Evolutionary conservation across 345 rosid species (phyloP), one percentile per base, ranked within the genome.

Genomic region (Combretum micranthum): DNA sequence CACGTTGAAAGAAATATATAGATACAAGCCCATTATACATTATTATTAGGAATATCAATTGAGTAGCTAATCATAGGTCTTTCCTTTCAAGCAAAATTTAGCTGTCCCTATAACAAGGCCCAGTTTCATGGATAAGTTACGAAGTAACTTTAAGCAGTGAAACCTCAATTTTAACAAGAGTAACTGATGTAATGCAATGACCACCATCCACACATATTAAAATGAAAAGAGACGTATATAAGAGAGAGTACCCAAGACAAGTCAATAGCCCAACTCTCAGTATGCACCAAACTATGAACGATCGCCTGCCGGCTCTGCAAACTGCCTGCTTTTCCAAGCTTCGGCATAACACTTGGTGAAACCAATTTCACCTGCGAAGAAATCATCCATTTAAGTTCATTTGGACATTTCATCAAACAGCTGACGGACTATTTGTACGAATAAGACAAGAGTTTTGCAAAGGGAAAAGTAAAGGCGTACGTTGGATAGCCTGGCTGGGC

Each of bases 241-340:
- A 18, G 60, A 52, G 25, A 25, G 32, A 21, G 4, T 79, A 90
- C 95, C 98, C 92, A 91, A 44, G 98, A 82, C 69, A 88, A 80
- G 63, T 86, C 98, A 70, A 88, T 69, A 3, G 96, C 98, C 96
- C 98, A 88, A 64, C 92, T 91, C 78, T 91, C 96, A 20, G 72
- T 88, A 68, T 88, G 96, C 17, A 60, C 92, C 63, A 91, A 85
- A 60, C 98, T 91, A 53, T 88, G 98, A 67, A 87, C 88, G 68
- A 91, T 88, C 4, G 96, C 91, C 80, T 80, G 95, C 66, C 95
- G 82, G 59, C 95, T 87, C 70, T 82, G 95, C 83, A 85, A 80
- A 73, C 96, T 88, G 50, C 96, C 98, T 7, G 84, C 96, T 74
- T 75, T 91, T 43, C 96, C 96, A 16, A 91, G 87, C 81, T 88